Evolutionary conservation across 2,329 filamentous ascomycete species (phyloP).

Genomic region (Botryosphaeria dothidea): DNA sequence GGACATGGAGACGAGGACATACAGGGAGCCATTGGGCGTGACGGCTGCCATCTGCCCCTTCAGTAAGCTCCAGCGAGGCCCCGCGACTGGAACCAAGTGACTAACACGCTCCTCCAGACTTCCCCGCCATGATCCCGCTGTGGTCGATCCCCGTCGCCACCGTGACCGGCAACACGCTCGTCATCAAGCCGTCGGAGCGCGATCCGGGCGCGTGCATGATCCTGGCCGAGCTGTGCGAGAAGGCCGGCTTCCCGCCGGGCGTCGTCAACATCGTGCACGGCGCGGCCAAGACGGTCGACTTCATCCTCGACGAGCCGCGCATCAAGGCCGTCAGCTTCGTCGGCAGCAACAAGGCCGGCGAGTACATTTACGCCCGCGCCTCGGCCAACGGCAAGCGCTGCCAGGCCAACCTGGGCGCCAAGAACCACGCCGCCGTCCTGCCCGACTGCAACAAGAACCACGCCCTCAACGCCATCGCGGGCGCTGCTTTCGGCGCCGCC

Average conservation of each 20-base stretch:
- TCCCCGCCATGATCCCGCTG: conserved; percentile 90
- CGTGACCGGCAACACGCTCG: conserved; percentile 78
- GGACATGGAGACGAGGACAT: conserved; percentile 86
- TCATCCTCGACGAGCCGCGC: conserved; percentile 79
- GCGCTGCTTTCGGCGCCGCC: conserved; percentile 81
- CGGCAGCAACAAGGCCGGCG: conserved; percentile 82
- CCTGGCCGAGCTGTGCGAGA: conserved; percentile 73
- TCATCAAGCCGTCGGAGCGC: conserved; percentile 84
- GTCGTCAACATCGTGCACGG: conserved; percentile 85
- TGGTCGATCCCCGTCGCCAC: conserved; percentile 87
- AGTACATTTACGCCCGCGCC: conserved; percentile 79
- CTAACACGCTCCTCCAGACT: conserved; percentile 56
- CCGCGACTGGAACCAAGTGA: neutral
- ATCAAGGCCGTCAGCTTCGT: conserved; percentile 90
- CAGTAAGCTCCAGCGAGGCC: conserved; percentile 54
- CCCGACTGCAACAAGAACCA: conserved; percentile 91
- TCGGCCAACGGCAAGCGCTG: conserved; percentile 86
- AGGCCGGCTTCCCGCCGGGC: conserved; percentile 79
- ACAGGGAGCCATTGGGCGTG: conserved; percentile 78
- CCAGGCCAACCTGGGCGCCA: conserved; percentile 83
- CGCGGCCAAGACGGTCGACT: conserved; percentile 77
- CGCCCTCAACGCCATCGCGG: conserved; percentile 79
- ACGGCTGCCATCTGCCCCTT: conserved; percentile 85
- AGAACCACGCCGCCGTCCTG: conserved; percentile 83
- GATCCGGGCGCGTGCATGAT: conserved; percentile 86